Percentiles rank a stretch among this genome's conserved stretches.
Evolutionary conservation across 2,329 filamentous ascomycete species (phyloP).

Genomic region (Aspergillus pseudoviridinutans): DNA sequence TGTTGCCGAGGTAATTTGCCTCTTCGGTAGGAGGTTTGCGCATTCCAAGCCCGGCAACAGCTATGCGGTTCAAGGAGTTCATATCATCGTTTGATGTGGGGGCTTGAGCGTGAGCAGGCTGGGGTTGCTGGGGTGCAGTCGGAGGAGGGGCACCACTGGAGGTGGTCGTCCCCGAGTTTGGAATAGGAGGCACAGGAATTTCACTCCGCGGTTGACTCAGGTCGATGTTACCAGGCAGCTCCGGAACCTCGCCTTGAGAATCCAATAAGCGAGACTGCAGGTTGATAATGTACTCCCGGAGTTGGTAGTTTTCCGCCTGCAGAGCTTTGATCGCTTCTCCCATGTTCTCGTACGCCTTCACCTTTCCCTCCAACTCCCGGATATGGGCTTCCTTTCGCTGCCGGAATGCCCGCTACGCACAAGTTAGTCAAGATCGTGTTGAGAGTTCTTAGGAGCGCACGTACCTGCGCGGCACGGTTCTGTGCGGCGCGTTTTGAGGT

Average conservation of each 20-base stretch:
- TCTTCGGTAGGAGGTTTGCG: conserved; percentile 40
- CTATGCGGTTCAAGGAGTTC: conserved; percentile 42
- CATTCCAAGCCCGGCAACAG: conserved; percentile 42
- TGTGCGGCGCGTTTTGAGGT: conserved; percentile 95
- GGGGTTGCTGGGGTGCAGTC: conserved; percentile 22
- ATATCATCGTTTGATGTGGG: conserved; percentile 33
- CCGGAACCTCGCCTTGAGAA: conserved; percentile 75
- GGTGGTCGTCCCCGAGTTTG: conserved; percentile 18
- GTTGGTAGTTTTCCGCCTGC: conserved; percentile 81
- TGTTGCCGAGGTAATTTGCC: conserved; percentile 30
- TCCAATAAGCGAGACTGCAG: conserved; percentile 85
- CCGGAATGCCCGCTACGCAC: conserved; percentile 78
- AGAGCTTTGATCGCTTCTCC: conserved; percentile 75
- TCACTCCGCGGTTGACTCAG: conserved; percentile 54
- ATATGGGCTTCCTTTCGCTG: conserved; percentile 98
- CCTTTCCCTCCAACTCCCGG: conserved; percentile 92
- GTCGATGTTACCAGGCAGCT: conserved; percentile 75
- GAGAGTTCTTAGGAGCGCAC: conserved; percentile 22
- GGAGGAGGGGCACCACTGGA: conserved; percentile 19
- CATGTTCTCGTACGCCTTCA: conserved; percentile 72
- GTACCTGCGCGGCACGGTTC: conserved; percentile 92
- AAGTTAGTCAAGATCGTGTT: conserved; percentile 10
- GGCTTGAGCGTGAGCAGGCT: conserved; percentile 23
- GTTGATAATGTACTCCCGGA: conserved; percentile 89
- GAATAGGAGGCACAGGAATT: conserved; percentile 24